These are phyloP conservation scores for Helotiales sp. DNA, from an alignment of 2,329 filamentous ascomycete species.

Conservation along the genomic window DNA sequence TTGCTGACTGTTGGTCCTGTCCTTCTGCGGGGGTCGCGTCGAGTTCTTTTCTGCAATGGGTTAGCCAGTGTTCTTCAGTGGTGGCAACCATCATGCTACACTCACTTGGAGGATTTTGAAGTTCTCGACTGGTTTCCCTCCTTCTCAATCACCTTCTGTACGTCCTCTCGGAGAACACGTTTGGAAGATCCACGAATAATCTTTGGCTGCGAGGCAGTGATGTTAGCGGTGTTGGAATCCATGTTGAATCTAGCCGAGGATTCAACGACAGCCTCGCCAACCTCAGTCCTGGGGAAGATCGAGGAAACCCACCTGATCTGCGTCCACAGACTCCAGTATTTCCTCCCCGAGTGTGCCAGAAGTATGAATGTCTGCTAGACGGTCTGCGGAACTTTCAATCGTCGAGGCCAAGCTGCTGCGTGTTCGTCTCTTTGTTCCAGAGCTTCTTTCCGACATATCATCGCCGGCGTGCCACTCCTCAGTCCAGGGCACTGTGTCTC, in stretches of 20 bases:
- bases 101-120: neutral
- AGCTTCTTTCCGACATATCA: conserved; percentile 22
- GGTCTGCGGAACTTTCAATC: neutral
- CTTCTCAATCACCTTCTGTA: neutral
- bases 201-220: conserved; percentile 7
- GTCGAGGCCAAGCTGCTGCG: conserved; percentile 3
- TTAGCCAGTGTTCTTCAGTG: neutral
- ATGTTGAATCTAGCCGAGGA: conserved; percentile 15
- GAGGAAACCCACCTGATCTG: neutral
- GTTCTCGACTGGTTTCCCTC: neutral
- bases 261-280: conserved; percentile 15
- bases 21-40: conserved; percentile 10
- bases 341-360: neutral
- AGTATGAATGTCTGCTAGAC: neutral
- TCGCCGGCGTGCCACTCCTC: conserved; percentile 11
- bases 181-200: neutral
- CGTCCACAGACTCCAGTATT: neutral
- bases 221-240: conserved; percentile 17
- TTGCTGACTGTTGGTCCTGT: conserved; percentile 8
- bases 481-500: neutral
- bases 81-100: neutral
- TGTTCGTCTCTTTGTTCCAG: conserved; percentile 9
- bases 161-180: neutral
- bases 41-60: conserved; percentile 7
- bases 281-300: conserved; percentile 1